Base-by-base conservation (phyloP, 1,284 basidiomycete genomes). In the Tylopilus sp. region DNA sequence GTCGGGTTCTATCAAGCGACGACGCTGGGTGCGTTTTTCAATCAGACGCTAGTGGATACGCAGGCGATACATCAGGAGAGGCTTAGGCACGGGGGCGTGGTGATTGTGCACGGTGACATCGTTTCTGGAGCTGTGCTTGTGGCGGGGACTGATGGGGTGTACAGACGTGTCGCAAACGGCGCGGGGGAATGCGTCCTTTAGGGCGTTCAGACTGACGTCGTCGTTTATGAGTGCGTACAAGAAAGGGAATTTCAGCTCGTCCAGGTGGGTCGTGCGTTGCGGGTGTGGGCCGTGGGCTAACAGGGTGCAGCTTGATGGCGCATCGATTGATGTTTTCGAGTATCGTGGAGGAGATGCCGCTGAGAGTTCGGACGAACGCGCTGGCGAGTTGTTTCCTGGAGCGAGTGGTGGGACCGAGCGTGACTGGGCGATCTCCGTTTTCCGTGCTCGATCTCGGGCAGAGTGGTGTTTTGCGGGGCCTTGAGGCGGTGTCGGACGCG, bases 1-100 rank as follows among this genome's bases (percentile, higher is more conserved):
- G 91, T 99, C 49, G 97, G 97, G 38, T 93, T 97, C 71, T 99
- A 99, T 76, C 92, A 97, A 68, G 89, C 88, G 40, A 92, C 87
- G 40, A 83, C 86, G 16, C 78, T 92, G 44, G 92, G 93, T 34
- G 92, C 92, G n/a, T 97, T 96, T 71, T 87, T 92, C 71, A 89
- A 86, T 61, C 89, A 93, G 65, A 82, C 83, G n/a, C 73, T 97
- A 41, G 78, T 98, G 44, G 92, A 97, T 54, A 89, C 92, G 13
- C 89, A 97, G 67, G 84, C 86, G 33, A 81, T 89, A 59, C 87
- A 86, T 64, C 89, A 88, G 70, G 87, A 84, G 46, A 83, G 78
- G 62, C 74, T 86, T 65, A 75, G 91, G 70, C 84, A 94, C 68
- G 86, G 91, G 29, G 91, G 92, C n/a, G 76, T 97, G 46, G 86